These are phyloP conservation scores for Crucihimalaya himalaica DNA, from an alignment of 345 rosid species.

Conservation along the genomic window DNA sequence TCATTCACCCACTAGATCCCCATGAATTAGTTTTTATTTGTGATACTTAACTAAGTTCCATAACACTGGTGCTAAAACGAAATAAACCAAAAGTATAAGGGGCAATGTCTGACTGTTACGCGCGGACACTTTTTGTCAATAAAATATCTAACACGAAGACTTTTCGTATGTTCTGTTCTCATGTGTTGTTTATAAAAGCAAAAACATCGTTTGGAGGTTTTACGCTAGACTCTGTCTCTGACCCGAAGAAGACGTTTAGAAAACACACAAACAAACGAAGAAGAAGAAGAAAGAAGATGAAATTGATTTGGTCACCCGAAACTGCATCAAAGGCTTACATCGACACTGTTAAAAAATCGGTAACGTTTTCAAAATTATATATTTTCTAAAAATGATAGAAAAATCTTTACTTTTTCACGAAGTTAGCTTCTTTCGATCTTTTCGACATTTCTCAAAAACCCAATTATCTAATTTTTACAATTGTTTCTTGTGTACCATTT, in stretches of 20 bases:
- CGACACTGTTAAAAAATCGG: slow-evolving; percentile 78
- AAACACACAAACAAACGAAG: background rate
- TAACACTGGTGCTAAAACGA: background rate
- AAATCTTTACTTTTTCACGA: background rate
- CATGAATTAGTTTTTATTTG: background rate
- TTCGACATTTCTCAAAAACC: background rate
- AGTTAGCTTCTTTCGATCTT: background rate
- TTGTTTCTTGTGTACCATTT: background rate
- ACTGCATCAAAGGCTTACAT: slow-evolving; percentile 82
- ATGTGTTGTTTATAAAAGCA: slow-evolving; percentile 22
- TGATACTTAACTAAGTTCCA: background rate
- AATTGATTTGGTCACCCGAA: slow-evolving; percentile 93
- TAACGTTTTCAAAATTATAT: slow-evolving; percentile 5
- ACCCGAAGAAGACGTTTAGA: background rate
- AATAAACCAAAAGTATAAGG: slow-evolving; percentile 22
- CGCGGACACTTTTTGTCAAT: background rate
- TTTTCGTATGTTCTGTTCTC: slow-evolving; percentile 17
- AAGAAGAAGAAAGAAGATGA: slow-evolving; percentile 53
- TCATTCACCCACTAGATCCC: background rate
- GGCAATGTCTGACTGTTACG: slow-evolving; percentile 25
- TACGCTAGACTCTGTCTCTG: slow-evolving; percentile 29
- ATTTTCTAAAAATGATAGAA: background rate
- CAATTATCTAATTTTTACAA: background rate
- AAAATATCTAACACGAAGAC: slow-evolving; percentile 17
- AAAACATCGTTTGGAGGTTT: slow-evolving; percentile 29